phyloP scores from a whole-genome alignment of 805 yeast genomes.

The Candida tallmaniae region DNA sequence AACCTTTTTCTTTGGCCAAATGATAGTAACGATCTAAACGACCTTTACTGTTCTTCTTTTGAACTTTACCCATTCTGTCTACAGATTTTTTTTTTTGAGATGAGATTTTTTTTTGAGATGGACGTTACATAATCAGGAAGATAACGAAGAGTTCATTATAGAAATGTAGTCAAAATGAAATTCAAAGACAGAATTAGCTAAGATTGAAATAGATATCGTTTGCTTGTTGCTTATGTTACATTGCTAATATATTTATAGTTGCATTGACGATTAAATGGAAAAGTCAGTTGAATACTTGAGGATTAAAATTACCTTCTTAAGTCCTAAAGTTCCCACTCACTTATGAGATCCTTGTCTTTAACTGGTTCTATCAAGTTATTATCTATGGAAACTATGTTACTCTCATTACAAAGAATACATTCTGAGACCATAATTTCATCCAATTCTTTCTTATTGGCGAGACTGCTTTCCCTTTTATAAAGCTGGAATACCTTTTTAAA shows the following conservation, averaged over 20 bases:
- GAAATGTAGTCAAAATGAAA: too few species aligned
- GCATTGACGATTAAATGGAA: not conserved
- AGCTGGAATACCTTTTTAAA: conserved; percentile 59
- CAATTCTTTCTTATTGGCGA: conserved; percentile 43
- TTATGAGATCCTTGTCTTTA: conserved; percentile 31
- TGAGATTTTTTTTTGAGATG: conserved; percentile 5
- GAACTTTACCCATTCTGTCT: conserved; percentile 85
- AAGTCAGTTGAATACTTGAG: not conserved
- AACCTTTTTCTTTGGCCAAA: conserved; percentile 96
- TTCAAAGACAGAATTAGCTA: too few species aligned
- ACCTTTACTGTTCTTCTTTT: conserved; percentile 95
- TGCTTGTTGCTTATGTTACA: too few species aligned
- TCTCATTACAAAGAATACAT: conserved; percentile 75
- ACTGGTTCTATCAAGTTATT: conserved; percentile 45
- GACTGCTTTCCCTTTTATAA: conserved; percentile 42
- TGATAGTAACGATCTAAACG: conserved; percentile 97
- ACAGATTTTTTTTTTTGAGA: conserved; percentile 5
- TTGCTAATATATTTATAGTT: too few species aligned
- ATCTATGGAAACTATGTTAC: conserved; percentile 66
- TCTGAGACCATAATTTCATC: conserved; percentile 57
- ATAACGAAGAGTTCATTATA: too few species aligned
- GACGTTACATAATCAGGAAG: not conserved
- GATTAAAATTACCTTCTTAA: too few species aligned
- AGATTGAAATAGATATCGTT: too few species aligned
- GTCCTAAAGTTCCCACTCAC: conserved; percentile 45